Percentiles rank a stretch among this genome's conserved stretches.
These are phyloP conservation scores for Theileria sp. DNA, from an alignment of 169 alveolate genomes.

Conservation along the genomic window DNA sequence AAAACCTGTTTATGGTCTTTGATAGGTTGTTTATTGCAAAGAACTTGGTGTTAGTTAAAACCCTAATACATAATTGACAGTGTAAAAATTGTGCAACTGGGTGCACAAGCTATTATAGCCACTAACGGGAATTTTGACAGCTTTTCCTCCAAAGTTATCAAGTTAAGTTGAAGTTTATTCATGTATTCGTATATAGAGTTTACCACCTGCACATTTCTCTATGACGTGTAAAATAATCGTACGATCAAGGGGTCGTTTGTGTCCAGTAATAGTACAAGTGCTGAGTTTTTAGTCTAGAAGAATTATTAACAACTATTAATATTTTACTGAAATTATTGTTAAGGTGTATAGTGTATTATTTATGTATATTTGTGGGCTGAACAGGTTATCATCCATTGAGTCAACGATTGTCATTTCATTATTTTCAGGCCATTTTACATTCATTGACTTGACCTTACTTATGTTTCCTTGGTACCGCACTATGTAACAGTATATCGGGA, in stretches of 20 bases:
- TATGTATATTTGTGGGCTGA: conserved; percentile 46
- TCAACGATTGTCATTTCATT: conserved; percentile 37
- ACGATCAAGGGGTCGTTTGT: conserved; percentile 27
- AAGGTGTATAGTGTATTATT: conserved; percentile 32
- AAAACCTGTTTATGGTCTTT: conserved; percentile 49
- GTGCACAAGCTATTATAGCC: neutral
- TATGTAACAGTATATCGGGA: conserved; percentile 41
- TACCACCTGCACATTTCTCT: neutral
- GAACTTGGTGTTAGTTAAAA: conserved; percentile 13
- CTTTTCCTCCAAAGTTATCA: conserved; percentile 17
- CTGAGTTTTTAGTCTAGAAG: neutral
- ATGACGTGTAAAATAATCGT: neutral
- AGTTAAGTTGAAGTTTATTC: conserved; percentile 8
- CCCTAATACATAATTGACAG: neutral
- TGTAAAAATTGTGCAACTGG: neutral
- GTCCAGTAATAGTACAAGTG: conserved; percentile 31
- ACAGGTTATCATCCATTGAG: conserved; percentile 36
- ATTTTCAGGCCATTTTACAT: conserved; percentile 10
- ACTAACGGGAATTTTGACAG: conserved; percentile 17
- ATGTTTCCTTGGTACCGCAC: conserved; percentile 39
- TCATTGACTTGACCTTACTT: neutral
- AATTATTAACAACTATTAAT: neutral
- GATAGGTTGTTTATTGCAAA: conserved; percentile 36
- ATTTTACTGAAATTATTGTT: conserved; percentile 6
- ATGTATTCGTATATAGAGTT: conserved; percentile 20